These are phyloP conservation scores for Aspergillus calidoustus DNA, from an alignment of 2,329 filamentous ascomycete species.

Conservation along the genomic window DNA sequence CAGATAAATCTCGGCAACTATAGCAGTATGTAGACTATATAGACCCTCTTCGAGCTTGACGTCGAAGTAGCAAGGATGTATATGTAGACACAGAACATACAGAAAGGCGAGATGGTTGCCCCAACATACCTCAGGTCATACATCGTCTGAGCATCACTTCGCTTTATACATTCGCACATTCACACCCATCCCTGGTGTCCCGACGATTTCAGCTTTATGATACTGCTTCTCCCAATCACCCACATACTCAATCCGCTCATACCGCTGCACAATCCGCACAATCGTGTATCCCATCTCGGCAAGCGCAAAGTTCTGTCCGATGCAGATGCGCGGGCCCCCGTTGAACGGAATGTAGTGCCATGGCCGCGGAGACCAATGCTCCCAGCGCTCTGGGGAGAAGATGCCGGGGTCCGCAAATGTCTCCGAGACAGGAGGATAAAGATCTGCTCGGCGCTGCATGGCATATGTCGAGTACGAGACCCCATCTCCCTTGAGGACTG, in stretches of 20 bases:
- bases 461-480: constrained; percentile 11
- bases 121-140: not conserved
- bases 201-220: constrained; percentile 14
- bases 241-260: constrained; percentile 10
- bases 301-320: constrained; percentile 17
- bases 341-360: constrained; percentile 16
- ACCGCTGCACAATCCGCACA: constrained; percentile 10
- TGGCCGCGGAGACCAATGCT: not conserved
- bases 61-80: not conserved
- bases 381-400: constrained; percentile 14
- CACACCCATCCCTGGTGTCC: constrained; percentile 4
- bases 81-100: not conserved
- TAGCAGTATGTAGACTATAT: not conserved
- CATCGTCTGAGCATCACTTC: not conserved
- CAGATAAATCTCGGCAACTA: not conserved
- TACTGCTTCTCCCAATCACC: constrained; percentile 6
- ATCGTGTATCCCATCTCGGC: constrained; percentile 17
- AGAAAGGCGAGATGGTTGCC: not conserved
- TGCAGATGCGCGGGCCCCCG: constrained; percentile 14
- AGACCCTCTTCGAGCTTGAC: not conserved
- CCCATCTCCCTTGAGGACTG: constrained; percentile 9
- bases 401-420: constrained; percentile 4
- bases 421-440: constrained; percentile 4
- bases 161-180: constrained; percentile 6
- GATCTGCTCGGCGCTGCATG: constrained; percentile 13